phyloP scores from a whole-genome alignment of 768 basidiomycete genomes.

The Naganishia randhawae region DNA sequence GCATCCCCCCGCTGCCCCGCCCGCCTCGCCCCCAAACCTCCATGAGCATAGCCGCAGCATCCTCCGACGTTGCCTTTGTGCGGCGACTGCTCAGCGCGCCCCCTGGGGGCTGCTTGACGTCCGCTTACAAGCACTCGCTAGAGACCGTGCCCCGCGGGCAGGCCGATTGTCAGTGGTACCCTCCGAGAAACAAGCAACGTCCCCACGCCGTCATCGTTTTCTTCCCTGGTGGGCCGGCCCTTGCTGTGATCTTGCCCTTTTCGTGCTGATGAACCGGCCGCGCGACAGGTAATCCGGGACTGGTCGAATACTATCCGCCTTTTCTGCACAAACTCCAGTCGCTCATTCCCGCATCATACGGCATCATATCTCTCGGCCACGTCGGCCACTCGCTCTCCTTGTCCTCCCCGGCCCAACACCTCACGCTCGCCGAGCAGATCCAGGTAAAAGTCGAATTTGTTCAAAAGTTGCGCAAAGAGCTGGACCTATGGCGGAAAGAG shows the following conservation, averaged over 20 bases:
- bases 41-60: neutral
- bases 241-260: neutral
- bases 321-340: constrained; percentile 61
- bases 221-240: constrained; percentile 20
- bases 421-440: constrained; percentile 57
- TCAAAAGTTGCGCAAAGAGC: constrained; percentile 43
- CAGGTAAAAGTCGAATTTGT: constrained; percentile 60
- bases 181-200: constrained; percentile 15
- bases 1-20: neutral
- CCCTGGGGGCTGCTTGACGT: neutral
- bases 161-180: constrained; percentile 29
- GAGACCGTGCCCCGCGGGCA: neutral
- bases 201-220: constrained; percentile 26
- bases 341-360: constrained; percentile 62
- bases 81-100: neutral
- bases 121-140: constrained; percentile 10
- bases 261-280: neutral
- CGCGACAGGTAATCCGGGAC: constrained; percentile 58
- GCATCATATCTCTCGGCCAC: constrained; percentile 53
- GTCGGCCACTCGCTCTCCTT: constrained; percentile 62
- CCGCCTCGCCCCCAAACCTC: neutral
- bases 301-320: constrained; percentile 64
- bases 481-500: constrained; percentile 35
- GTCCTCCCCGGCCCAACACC: constrained; percentile 39
- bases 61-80: constrained; percentile 3